These are phyloP conservation scores for Sarocladium oryzae DNA, from an alignment of 2,329 filamentous ascomycete species.

Conservation along the genomic window DNA sequence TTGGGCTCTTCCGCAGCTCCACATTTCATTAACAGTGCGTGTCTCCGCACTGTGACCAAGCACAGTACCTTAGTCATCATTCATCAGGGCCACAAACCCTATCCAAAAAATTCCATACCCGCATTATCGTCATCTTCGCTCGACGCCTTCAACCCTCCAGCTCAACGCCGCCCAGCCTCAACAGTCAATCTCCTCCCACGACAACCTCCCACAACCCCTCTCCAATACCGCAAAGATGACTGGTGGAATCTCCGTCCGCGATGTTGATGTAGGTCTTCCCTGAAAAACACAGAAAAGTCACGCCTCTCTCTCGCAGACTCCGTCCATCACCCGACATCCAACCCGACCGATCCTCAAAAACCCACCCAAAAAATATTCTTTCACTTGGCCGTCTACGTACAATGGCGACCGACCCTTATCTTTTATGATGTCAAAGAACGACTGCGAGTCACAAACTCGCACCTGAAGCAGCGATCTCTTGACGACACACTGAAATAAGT, in stretches of 20 bases:
- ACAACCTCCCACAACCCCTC: slow-evolving; percentile 17
- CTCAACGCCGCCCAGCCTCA: slow-evolving; percentile 22
- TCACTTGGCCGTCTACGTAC: background rate
- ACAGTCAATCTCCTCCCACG: slow-evolving; percentile 21
- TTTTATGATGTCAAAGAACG: background rate
- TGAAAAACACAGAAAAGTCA: slow-evolving; percentile 15
- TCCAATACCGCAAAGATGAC: slow-evolving; percentile 63
- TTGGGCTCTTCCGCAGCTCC: no score
- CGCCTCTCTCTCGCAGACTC: slow-evolving; percentile 16
- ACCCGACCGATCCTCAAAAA: slow-evolving; percentile 6
- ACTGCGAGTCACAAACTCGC: background rate
- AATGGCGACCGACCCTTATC: background rate
- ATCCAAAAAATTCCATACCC: slow-evolving; percentile 17
- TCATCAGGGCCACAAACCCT: slow-evolving; percentile 25
- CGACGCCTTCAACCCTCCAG: slow-evolving; percentile 17
- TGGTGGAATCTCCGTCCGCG: slow-evolving; percentile 74
- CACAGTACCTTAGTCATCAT: slow-evolving; percentile 19
- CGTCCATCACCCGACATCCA: slow-evolving; percentile 11
- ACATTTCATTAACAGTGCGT: no score
- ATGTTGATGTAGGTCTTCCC: slow-evolving; percentile 67
- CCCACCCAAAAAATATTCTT: background rate
- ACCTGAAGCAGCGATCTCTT: background rate
- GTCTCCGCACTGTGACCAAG: slow-evolving; percentile 3
- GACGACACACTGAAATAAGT: slow-evolving; percentile 9
- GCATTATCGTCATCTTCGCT: background rate